A percentile compares a stretch with the other conserved stretches of the same genome.
Conservation (phyloP, 179 eudicot genomes). For the Beta lomatogona region DNA sequence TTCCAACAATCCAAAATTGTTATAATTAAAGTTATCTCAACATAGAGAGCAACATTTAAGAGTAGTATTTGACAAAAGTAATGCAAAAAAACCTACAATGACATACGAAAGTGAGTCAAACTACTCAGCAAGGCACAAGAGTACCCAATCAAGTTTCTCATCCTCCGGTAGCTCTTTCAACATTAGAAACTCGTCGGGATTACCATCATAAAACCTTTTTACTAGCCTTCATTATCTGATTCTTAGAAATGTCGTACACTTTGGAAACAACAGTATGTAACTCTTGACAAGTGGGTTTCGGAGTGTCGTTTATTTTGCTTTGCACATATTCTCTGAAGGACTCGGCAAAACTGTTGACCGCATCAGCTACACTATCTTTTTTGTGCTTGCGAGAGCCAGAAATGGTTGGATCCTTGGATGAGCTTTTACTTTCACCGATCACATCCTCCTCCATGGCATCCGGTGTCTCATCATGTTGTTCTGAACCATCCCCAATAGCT, state of each 20-base stretch:
- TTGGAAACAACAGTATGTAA: background rate
- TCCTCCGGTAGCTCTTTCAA: no score
- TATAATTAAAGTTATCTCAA: no score
- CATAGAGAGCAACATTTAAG: no score
- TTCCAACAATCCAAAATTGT: no score
- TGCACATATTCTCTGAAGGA: background rate
- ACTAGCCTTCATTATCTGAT: background rate
- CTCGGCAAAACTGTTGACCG: background rate
- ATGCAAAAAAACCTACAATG: no score
- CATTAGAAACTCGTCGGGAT: no score
- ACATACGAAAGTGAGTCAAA: no score
- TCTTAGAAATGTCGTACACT: background rate
- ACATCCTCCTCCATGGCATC: background rate
- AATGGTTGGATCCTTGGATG: background rate
- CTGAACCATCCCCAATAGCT: background rate
- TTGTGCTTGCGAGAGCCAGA: background rate
- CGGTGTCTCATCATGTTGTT: background rate
- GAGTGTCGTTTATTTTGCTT: background rate
- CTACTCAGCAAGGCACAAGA: no score
- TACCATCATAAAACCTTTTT: background rate
- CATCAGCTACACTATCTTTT: background rate
- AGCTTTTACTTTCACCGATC: background rate
- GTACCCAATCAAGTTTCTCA: no score
- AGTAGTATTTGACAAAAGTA: no score
- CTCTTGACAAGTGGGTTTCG: background rate